Base-by-base conservation (phyloP, 768 basidiomycete species). In the Agrocybe pediades region DNA sequence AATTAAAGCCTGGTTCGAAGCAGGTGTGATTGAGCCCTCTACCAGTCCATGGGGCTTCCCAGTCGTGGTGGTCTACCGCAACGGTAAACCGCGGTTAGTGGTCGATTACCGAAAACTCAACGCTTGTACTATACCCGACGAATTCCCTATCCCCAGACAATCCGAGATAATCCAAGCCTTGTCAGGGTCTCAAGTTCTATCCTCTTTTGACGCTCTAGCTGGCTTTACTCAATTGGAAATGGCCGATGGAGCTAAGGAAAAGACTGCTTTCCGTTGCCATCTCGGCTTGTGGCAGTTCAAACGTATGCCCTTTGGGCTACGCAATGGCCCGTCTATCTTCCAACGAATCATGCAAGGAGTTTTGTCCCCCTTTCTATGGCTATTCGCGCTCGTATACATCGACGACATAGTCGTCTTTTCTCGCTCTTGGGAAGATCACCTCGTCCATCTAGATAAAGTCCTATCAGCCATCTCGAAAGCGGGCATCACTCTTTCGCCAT, bases 221-320 rank as follows among this genome's bases (percentile, higher is more conserved):
- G 73, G 77, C 8, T 80, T 78, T 49, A 76, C 71, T 0, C 78
- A 80, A 52, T 51, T 76, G 3, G 55, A n/a, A n/a, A n/a, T n/a
- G n/a, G n/a, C n/a, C n/a, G n/a, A n/a, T n/a, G n/a, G n/a, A n/a
- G n/a, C n/a, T n/a, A n/a, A n/a, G n/a, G n/a, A n/a, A n/a, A n/a
- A n/a, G n/a, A n/a, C n/a, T n/a, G n/a, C n/a, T n/a, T n/a, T n/a
- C n/a, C n/a, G n/a, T n/a, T n/a, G n/a, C n/a, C n/a, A n/a, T n/a
- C n/a, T n/a, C n/a, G n/a, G n/a, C n/a, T n/a, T n/a, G n/a, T n/a
- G n/a, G n/a, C n/a, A n/a, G n/a, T n/a, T n/a, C n/a, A n/a, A n/a
- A 23, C 46, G 71, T 27, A 75, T 78, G 73, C 75, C 75, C 0
- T 78, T 79, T 46, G 70, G 72, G 1, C 62, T 65, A 1, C 46